These are phyloP conservation scores for Rhynchosporium agropyri DNA, from an alignment of 2,329 filamentous ascomycete genomes.

Conservation along the genomic window DNA sequence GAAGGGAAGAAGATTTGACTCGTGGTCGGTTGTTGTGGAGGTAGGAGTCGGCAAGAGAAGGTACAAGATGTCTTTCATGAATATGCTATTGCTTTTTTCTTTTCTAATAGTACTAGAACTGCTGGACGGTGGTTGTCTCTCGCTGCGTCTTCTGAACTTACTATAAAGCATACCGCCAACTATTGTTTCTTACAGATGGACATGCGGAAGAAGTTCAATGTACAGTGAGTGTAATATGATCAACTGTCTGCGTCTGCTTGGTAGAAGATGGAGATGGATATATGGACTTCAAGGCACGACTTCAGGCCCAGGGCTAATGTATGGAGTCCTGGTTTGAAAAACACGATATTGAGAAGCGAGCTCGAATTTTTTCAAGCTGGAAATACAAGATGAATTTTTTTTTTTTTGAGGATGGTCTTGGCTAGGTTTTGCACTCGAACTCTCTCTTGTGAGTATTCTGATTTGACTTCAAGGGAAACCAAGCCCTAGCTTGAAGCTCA, in stretches of 20 bases:
- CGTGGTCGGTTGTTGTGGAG: too few relatives aligned
- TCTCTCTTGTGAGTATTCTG: background rate
- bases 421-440: background rate
- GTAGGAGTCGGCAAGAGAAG: too few relatives aligned
- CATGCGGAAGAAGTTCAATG: background rate
- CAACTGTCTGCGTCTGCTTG: background rate
- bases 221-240: background rate
- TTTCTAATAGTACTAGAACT: background rate
- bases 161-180: too few relatives aligned
- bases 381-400: background rate
- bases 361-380: background rate
- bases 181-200: background rate
- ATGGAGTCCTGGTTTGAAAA: constrained; percentile 9
- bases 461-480: background rate
- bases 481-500: background rate
- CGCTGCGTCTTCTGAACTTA: background rate
- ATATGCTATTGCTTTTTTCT: background rate
- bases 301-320: background rate
- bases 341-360: background rate
- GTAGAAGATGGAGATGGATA: background rate
- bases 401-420: background rate
- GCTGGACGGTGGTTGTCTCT: background rate
- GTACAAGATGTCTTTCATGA: background rate
- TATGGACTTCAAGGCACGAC: background rate
- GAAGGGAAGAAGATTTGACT: too few relatives aligned